Percentiles rank a stretch among this genome's conserved stretches.
These are phyloP conservation scores for Neonectria ditissima DNA, from an alignment of 2,329 filamentous ascomycete genomes.

Conservation along the genomic window DNA sequence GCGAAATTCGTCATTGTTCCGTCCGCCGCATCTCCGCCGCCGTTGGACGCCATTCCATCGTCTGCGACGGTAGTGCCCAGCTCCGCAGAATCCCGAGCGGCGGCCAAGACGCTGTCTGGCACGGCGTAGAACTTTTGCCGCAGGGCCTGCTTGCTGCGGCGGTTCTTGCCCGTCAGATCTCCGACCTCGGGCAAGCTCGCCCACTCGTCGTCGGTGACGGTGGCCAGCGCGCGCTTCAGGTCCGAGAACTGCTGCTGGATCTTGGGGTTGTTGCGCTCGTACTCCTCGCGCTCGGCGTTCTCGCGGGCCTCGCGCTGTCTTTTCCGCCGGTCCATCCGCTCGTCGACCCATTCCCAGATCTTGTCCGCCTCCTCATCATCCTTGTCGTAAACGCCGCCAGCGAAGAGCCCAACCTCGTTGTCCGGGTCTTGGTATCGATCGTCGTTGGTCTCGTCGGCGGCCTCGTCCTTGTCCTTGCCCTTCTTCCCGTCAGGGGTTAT, in stretches of 20 bases:
- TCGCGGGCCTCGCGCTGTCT: constrained; percentile 95
- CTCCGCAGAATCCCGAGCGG: constrained; percentile 82
- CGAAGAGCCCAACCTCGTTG: constrained; percentile 95
- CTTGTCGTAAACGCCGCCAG: constrained; percentile 94
- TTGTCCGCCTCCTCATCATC: constrained; percentile 98
- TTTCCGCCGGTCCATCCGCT: constrained; percentile 94
- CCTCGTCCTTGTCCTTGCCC: constrained; percentile 77
- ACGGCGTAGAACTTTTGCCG: constrained; percentile 94
- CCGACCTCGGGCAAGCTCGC: constrained; percentile 94
- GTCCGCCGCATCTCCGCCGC: constrained; percentile 66
- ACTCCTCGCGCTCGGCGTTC: constrained; percentile 89
- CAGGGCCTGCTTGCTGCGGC: constrained; percentile 83
- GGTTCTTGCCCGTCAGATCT: constrained; percentile 94
- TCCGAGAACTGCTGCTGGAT: constrained; percentile 98
- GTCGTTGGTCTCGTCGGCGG: constrained; percentile 80
- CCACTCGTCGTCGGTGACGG: constrained; percentile 96
- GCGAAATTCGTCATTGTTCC: constrained; percentile 98
- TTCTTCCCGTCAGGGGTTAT: constrained; percentile 75
- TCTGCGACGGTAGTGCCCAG: constrained; percentile 90
- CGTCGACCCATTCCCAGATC: constrained; percentile 95
- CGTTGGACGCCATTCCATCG: constrained; percentile 68
- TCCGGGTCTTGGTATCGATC: constrained; percentile 95
- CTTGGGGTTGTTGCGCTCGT: constrained; percentile 97
- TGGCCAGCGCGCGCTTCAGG: constrained; percentile 88
- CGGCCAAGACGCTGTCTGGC: constrained; percentile 92